Evolutionary conservation across 2,329 filamentous ascomycete genomes (phyloP), one percentile per base, ranked within the genome.

Genomic region (Pseudogymnoascus sp.): DNA sequence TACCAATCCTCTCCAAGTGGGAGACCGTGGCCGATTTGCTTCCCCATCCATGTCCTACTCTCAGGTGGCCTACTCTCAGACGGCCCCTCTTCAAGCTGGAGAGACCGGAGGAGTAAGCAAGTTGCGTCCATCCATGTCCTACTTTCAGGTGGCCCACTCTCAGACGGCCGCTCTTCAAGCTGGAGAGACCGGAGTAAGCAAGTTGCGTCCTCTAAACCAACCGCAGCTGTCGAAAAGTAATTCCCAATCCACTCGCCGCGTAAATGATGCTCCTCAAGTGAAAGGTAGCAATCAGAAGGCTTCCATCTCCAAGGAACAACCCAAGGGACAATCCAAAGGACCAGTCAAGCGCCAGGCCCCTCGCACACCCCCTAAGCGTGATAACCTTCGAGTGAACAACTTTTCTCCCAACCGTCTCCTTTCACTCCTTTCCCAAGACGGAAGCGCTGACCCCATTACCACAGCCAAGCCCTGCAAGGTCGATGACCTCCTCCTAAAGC

Each of bases 381-480:
- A 4, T 45, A 13, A 21, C 10, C 11, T 45, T 45, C 41, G 19
- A 45, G 41, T 10, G 16, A 21, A 45, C 41, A 21, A 45, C 41
- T 23, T 14, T 48, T 23, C 43, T 25, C 43, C 43, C 6, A 16
- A 19, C 6, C 39, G 7, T 4, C n/a, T 19, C n/a, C n/a, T 7
- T n/a, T 3, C 39, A 48, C 43, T 21, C 43, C 43, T 23, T 48
- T 23, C 43, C 11, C 11, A 48, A 3, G 43, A 48, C 19, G 43
- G 43, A 48, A 34, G 23, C 14, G 34, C 54, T 37, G 25, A 60
- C 31, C 13, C 1, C 10, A 3, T 14, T 6, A 8, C 11, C 51
- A n/a, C 75, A 85, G 84, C 81, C 74, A 84, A 83, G 77, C 86
- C 83, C 73, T 87, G 92, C 76, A 85, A 83, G 72, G 85, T 95